Evolutionary conservation across 345 rosid species (phyloP), one percentile per base, ranked within the genome.

Genomic region (Salix exigua): DNA sequence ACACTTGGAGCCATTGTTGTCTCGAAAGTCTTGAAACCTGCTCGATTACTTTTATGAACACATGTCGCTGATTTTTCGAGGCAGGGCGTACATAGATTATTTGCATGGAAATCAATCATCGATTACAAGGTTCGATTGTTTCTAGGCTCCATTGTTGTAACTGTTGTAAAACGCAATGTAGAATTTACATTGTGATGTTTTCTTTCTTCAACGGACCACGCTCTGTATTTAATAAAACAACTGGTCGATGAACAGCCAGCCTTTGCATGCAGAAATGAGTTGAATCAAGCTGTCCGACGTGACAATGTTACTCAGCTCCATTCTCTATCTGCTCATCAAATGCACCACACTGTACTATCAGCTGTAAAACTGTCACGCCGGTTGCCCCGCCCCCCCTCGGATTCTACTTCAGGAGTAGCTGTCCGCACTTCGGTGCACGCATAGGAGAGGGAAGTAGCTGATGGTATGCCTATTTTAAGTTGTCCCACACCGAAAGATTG

Each of bases 1-100:
- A 33, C 82, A 80, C 46, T 66, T 83, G 83, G 97, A 90, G 80
- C 95, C 98, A 68, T 83, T 96, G 82, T 75, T 96, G 79, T 51
- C 40, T 3, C 74, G 53, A 9, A 70, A 65, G 69, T 64, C 78
- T 14, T 81, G 75, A 77, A 77, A 65, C 18, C 71, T 5, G 17
- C 51, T 70, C 37, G 1, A 30, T 75, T 28, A 9, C 55, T 70
- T 48, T 16, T 28, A 26, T n/a, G 37, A 28, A 21, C 25, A 42
- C 18, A 12, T 0, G 6, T 60, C 23, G 73, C 50, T 53, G 3
- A 66, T 23, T 72, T 66, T 66, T 77, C 51, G 11, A 40, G 60
- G 72, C 38, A 46, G 25, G 35, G 26, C 37, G 2, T 48, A 19
- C 19, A 74, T 62, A 28, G 13, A 44, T 12, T 55, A 68, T 31